Base-by-base conservation (phyloP, 2,329 filamentous ascomycete species). In the Calonectria montana region DNA sequence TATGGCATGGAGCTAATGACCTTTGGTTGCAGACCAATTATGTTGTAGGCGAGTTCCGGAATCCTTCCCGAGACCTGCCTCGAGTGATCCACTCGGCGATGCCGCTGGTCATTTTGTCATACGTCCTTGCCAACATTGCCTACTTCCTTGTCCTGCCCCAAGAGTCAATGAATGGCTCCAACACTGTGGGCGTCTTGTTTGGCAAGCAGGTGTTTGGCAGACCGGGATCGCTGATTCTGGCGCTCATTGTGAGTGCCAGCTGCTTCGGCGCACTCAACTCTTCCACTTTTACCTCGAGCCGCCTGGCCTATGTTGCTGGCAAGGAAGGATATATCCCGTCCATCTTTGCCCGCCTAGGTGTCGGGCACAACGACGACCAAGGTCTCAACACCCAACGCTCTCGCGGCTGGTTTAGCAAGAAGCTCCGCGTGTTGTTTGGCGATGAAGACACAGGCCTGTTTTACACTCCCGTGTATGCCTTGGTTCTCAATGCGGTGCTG, bases 221-320 rank as follows among this genome's bases (percentile, higher is more conserved):
- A 2, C 86, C 93, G 3, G 97, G 97, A 50, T 92, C 94, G 1
- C 88, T 98, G 23, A 84, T 98, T 41, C 91, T 99, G 70, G 96
- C 97, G 1, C 89, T 99, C 29, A 92, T 97, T 62, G 97, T 99
- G 57, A 94, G 93, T 65, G 94, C 94, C 43, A 97, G 94, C 65
- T 99, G 97, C 84, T 96, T 99, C 78, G 97, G 97, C 73, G 94
- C 97, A 0, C 89, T 99, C 67, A 99, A 98, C 84, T 96, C 96
- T 18, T 95, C 94, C 1, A 95, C 95, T 0, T 99, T 99, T 81
- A 99, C 97, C 25, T 94, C 93, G 71, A 95, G 95, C 70, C 93
- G 97, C 12, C 90, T 99, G 1, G 93, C 98, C 76, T 99, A 98
- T 84, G 95, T 93, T 13, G 97, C 97, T 3, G 96, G 95, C 35